Evolutionary conservation across 768 basidiomycete genomes (phyloP).

Genomic region (Psilocybe tampanensis): DNA sequence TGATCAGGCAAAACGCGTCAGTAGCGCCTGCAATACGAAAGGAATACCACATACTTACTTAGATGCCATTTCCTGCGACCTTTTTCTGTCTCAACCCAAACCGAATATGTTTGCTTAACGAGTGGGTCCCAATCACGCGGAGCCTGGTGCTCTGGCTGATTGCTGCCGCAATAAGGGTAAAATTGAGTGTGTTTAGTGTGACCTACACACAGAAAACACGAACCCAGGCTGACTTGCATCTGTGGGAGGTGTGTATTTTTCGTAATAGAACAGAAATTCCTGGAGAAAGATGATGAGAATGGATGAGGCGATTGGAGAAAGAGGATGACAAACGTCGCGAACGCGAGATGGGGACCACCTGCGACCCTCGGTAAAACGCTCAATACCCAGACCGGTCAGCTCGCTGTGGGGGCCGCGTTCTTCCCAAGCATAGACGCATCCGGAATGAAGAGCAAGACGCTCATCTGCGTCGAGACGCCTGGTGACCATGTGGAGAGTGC

Average conservation of each 20-base stretch:
- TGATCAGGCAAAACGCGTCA: constrained; percentile 2
- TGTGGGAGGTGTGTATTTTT: constrained; percentile 59
- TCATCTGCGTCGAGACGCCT: constrained; percentile 80
- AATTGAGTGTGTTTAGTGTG: constrained; percentile 6
- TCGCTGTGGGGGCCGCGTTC: constrained; percentile 74
- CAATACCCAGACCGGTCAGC: constrained; percentile 79
- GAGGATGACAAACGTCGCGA: constrained; percentile 60
- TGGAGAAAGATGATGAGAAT: constrained; percentile 29
- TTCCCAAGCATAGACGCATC: constrained; percentile 71
- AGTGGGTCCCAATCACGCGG: constrained; percentile 67
- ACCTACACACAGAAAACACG: constrained; percentile 16
- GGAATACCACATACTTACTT: constrained; percentile 52
- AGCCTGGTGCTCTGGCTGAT: constrained; percentile 46
- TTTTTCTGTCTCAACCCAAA: constrained; percentile 67
- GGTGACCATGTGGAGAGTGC: constrained; percentile 70
- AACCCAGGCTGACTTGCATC: constrained; percentile 48
- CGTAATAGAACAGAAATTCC: constrained; percentile 88
- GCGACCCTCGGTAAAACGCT: constrained; percentile 83
- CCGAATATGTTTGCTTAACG: constrained; percentile 86
- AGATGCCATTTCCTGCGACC: constrained; percentile 82
- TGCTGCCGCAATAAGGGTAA: constrained; percentile 20
- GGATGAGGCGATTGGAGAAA: constrained; percentile 1
- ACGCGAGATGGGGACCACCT: constrained; percentile 85
- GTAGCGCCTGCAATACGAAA: background rate
- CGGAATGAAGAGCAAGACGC: constrained; percentile 55